Conservation (phyloP, 2,329 filamentous ascomycete species). For the Lizonia empirigonia region DNA sequence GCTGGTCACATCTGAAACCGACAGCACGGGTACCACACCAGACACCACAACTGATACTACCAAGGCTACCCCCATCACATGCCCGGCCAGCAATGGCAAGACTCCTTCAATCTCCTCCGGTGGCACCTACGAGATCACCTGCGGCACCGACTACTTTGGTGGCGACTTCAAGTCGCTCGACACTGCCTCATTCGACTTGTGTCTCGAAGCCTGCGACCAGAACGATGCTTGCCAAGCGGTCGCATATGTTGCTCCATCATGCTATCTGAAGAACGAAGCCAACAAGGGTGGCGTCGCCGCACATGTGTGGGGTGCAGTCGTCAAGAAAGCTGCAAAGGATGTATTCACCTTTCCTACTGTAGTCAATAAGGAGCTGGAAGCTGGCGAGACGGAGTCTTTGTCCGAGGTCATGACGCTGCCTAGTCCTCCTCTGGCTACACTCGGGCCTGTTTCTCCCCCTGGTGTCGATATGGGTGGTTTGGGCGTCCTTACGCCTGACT, state of each 20-base stretch:
- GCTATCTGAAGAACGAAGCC: conserved; percentile 15
- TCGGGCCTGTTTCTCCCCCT: conserved; percentile 7
- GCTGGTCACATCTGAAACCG: conserved; percentile 2
- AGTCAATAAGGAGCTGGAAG: neutral
- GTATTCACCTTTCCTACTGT: conserved; percentile 7
- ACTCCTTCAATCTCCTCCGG: conserved; percentile 7
- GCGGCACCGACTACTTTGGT: conserved; percentile 6
- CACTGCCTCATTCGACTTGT: conserved; percentile 6
- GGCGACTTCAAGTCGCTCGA: conserved; percentile 14
- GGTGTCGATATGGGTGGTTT: conserved; percentile 15
- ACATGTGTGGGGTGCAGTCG: conserved; percentile 10
- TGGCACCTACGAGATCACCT: conserved; percentile 13
- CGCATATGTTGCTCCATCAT: conserved; percentile 5
- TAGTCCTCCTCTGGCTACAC: conserved; percentile 7
- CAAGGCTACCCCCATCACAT: conserved; percentile 3
- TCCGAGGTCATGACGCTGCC: conserved; percentile 12
- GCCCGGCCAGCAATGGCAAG: conserved; percentile 9
- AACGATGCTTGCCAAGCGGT: conserved; percentile 13
- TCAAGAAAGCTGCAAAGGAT: conserved; percentile 11
- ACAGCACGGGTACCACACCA: neutral
- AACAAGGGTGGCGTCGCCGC: neutral
- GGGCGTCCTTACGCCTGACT: conserved; percentile 7
- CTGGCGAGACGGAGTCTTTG: conserved; percentile 8
- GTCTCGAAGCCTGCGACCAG: conserved; percentile 11
- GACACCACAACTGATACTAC: neutral